Evolutionary conservation across 2,329 filamentous ascomycete species (phyloP), one percentile per base, ranked within the genome.

Genomic region (Catunica adiposa): DNA sequence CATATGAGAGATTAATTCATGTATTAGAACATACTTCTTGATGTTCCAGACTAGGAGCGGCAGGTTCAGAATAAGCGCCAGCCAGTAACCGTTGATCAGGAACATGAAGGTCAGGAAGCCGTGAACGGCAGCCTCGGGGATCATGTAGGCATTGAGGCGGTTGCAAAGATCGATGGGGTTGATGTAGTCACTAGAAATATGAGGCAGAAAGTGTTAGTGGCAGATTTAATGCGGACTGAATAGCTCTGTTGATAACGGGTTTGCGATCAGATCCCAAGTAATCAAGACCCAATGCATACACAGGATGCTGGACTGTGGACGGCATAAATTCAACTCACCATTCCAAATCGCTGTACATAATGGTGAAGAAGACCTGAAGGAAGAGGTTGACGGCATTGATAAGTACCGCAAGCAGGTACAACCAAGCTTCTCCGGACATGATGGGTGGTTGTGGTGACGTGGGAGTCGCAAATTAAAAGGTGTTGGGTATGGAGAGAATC

Each of bases 341-440:
- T 84, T 98, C 92, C 66, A 98, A 74, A 78, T 98, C 92, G 72
- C 88, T 95, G 75, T 97, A 98, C 94, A 98, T 98, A 68, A 98
- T 98, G 58, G 92, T 98, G 76, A 98, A 98, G 80, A 98, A 98
- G 65, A 98, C 92, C 76, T 98, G 94, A 58, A 98, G 79, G 73
- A 98, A 98, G 67, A 98, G 80, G 78, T 98, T 98, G 81, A 98
- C 89, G 75, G 92, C 92, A 76, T 98, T 98, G 77, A 98, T 94
- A 69, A 98, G 80, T 71, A 98, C 94, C 73, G 90, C 84, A 72
- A 98, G 79, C 66, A 98, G 83, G 76, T 94, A 98, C 70, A 98
- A 77, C 92, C 92, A 96, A 70, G 89, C 89, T 80, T 96, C 89
- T 71, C 89, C 89, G 66, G 89, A 95, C 89, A 96, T 96, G 62